Evolutionary conservation across 1,284 basidiomycete species (phyloP).

Genomic region (Ganoderma resinaceum): DNA sequence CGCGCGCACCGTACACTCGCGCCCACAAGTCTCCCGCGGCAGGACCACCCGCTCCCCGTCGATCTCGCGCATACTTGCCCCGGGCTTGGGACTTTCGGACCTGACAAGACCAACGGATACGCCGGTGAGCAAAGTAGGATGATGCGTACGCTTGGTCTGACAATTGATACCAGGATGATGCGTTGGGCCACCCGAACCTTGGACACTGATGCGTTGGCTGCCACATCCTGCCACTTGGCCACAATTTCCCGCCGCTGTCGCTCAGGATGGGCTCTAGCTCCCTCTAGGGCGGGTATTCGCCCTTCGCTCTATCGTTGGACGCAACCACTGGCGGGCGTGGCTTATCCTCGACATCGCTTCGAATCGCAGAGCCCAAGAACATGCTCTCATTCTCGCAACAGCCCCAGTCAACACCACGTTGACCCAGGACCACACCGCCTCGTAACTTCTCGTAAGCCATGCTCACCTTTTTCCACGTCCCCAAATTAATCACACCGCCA

Average conservation of each 20-base stretch:
- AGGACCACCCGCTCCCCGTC: neutral
- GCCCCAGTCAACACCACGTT: neutral
- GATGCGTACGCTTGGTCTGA: neutral
- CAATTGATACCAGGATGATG: neutral
- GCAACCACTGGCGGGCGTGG: neutral
- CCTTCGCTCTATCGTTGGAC: neutral
- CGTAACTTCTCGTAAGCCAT: neutral
- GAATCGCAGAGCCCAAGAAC: neutral
- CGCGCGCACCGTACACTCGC: slow-evolving; percentile 1
- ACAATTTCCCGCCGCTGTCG: neutral
- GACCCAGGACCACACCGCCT: neutral
- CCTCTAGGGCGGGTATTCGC: neutral
- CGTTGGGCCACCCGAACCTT: neutral
- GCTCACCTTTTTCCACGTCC: neutral
- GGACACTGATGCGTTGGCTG: neutral
- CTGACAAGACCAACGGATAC: neutral
- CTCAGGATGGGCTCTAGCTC: neutral
- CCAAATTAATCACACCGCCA: neutral
- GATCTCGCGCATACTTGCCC: neutral
- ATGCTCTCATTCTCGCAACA: neutral
- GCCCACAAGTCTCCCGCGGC: slow-evolving; percentile 6
- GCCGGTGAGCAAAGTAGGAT: neutral
- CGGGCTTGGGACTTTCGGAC: neutral
- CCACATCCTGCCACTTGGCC: neutral
- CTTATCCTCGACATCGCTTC: neutral